Percentiles rank a stretch among this genome's conserved stretches.
Conservation (phyloP, 805 yeast genomes). For the Ogataea haglerorum region DNA sequence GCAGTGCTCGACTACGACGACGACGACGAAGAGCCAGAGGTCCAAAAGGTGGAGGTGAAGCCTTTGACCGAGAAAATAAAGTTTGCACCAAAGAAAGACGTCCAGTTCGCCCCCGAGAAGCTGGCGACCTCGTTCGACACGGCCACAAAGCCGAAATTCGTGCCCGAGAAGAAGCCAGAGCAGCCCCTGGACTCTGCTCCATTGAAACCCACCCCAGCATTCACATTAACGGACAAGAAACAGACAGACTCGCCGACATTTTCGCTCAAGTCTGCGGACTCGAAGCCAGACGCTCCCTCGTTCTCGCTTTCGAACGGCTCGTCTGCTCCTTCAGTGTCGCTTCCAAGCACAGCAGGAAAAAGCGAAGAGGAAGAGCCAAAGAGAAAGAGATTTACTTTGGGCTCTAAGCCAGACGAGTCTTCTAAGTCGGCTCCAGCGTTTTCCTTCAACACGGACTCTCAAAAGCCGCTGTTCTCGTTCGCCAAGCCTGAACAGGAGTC, state of each 20-base stretch:
- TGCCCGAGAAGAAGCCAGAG: slow-evolving; percentile 4
- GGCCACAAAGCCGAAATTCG: slow-evolving; percentile 16
- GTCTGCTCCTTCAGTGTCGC: background rate
- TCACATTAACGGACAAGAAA: background rate
- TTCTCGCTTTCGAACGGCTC: background rate
- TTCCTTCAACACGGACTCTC: background rate
- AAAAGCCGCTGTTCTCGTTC: slow-evolving; percentile 4
- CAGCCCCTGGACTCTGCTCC: background rate
- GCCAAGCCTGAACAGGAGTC: background rate
- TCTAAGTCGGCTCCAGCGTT: background rate
- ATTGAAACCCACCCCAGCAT: slow-evolving; percentile 7
- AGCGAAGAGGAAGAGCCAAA: slow-evolving; percentile 1
- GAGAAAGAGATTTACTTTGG: background rate
- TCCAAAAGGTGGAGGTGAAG: slow-evolving; percentile 5
- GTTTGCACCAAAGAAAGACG: slow-evolving; percentile 17
- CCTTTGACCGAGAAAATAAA: slow-evolving; percentile 24
- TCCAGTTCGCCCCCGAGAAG: slow-evolving; percentile 15
- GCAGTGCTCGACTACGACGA: slow-evolving; percentile 19
- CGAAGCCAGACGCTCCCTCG: background rate
- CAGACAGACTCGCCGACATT: background rate
- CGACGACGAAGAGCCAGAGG: slow-evolving; percentile 4
- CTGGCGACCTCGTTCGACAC: slow-evolving; percentile 17
- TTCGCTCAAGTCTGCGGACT: background rate
- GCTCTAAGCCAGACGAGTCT: background rate
- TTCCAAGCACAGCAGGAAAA: background rate